A percentile compares a stretch with the other conserved stretches of the same genome.
phyloP scores from a whole-genome alignment of 257 asterid genomes.

The Plantago major region DNA sequence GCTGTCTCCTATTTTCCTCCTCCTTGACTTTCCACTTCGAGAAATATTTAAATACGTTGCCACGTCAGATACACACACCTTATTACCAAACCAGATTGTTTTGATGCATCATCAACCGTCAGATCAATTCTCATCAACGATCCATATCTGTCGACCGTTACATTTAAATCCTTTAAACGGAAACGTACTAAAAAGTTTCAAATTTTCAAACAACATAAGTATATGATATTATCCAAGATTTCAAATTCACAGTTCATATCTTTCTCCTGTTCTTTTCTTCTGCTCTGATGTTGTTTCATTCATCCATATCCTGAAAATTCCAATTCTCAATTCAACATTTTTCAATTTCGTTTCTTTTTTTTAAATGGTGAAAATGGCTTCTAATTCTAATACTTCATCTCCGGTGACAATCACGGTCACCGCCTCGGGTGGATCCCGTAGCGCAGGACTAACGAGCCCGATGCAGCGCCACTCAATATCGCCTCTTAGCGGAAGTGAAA shows the following conservation, averaged over 20 bases:
- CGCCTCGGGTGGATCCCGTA: constrained; percentile 61
- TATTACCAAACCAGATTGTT: constrained; percentile 35
- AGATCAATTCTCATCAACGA: constrained; percentile 41
- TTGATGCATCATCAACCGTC: constrained; percentile 27
- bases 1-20: constrained; percentile 16
- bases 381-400: constrained; percentile 64
- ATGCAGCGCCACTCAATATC: constrained; percentile 67
- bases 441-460: constrained; percentile 65
- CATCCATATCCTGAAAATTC: constrained; percentile 16
- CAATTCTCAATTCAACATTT: not conserved
- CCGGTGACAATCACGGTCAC: constrained; percentile 82
- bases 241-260: constrained; percentile 12
- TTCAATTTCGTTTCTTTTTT: not conserved
- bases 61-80: constrained; percentile 36
- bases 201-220: constrained; percentile 25
- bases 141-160: constrained; percentile 60
- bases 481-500: constrained; percentile 45
- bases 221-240: not conserved
- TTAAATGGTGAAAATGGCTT: constrained; percentile 51
- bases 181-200: constrained; percentile 13
- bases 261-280: not conserved
- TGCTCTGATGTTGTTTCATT: not conserved
- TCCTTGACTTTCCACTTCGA: constrained; percentile 21
- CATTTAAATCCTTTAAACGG: constrained; percentile 20
- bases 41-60: not conserved